These are phyloP conservation scores for Mycena olivaceomarginata DNA, from an alignment of 768 basidiomycete species.

Conservation along the genomic window DNA sequence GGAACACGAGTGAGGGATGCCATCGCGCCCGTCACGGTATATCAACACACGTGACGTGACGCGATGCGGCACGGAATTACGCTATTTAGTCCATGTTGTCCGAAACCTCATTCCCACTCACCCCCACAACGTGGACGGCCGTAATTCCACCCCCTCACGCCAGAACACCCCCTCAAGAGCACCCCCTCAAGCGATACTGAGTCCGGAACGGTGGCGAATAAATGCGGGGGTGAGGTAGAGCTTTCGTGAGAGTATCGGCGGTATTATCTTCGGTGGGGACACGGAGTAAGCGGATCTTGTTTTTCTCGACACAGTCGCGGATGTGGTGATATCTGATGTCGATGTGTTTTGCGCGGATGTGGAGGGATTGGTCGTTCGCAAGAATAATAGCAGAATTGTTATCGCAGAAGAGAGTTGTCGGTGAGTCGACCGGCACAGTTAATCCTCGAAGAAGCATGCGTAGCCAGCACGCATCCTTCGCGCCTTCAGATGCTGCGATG, in stretches of 20 bases:
- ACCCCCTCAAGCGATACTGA: not conserved
- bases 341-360: no score
- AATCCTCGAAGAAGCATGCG: not conserved
- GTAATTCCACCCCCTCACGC: slow-evolving; percentile 1
- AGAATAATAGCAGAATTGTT: not conserved
- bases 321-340: no score
- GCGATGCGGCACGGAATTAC: no score
- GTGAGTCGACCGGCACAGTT: not conserved
- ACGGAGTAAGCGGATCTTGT: not conserved
- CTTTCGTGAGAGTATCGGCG: not conserved
- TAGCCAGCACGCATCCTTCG: no score
- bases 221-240: not conserved
- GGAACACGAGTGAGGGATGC: no score
- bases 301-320: not conserved
- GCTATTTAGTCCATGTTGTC: no score
- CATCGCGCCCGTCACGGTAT: no score
- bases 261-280: not conserved
- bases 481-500: no score
- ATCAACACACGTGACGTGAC: no score
- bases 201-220: no score
- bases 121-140: no score
- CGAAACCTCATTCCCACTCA: no score
- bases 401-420: not conserved
- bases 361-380: not conserved
- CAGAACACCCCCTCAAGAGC: not conserved